Evolutionary conservation across 495 filamentous ascomycete species (phyloP).

Genomic region (Penicillium herquei): DNA sequence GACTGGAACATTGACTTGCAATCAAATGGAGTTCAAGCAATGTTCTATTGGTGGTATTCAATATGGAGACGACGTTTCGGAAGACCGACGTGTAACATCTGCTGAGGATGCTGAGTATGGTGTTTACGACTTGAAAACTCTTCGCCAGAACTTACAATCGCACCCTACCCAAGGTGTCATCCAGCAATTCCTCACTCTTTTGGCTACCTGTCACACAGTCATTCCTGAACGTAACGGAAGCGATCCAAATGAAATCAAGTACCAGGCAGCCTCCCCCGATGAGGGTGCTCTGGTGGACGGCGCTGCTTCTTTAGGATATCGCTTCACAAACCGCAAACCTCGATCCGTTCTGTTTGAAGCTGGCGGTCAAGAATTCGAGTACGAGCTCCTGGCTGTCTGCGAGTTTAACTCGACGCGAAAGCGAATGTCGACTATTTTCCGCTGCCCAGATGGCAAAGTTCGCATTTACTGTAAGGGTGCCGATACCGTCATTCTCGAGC

Average conservation of each 20-base stretch:
- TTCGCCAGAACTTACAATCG: constrained; percentile 69
- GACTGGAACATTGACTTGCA: constrained; percentile 97
- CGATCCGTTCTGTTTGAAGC: constrained; percentile 77
- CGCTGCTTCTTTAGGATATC: constrained; percentile 79
- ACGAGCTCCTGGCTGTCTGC: constrained; percentile 91
- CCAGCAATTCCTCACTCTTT: constrained; percentile 83
- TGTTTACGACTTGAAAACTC: constrained; percentile 81
- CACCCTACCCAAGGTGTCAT: constrained; percentile 70
- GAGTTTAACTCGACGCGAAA: constrained; percentile 99
- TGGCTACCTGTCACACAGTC: constrained; percentile 94
- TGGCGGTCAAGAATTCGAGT: constrained; percentile 69
- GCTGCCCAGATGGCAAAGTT: constrained; percentile 94
- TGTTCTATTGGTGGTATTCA: constrained; percentile 90
- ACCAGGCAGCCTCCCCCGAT: constrained; percentile 96
- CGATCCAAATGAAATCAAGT: constrained; percentile 81
- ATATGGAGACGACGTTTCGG: constrained; percentile 89
- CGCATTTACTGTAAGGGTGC: constrained; percentile 94
- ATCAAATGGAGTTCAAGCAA: constrained; percentile 98
- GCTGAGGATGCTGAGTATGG: constrained; percentile 73
- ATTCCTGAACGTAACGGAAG: constrained; percentile 85
- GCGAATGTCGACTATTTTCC: constrained; percentile 95
- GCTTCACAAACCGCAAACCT: constrained; percentile 87
- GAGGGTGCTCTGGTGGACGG: constrained; percentile 96
- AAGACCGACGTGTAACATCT: constrained; percentile 75
- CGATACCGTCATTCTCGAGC: constrained; percentile 94